Evolutionary conservation across 345 rosid genomes (phyloP).

Genomic region (Atalantia buxifolia): DNA sequence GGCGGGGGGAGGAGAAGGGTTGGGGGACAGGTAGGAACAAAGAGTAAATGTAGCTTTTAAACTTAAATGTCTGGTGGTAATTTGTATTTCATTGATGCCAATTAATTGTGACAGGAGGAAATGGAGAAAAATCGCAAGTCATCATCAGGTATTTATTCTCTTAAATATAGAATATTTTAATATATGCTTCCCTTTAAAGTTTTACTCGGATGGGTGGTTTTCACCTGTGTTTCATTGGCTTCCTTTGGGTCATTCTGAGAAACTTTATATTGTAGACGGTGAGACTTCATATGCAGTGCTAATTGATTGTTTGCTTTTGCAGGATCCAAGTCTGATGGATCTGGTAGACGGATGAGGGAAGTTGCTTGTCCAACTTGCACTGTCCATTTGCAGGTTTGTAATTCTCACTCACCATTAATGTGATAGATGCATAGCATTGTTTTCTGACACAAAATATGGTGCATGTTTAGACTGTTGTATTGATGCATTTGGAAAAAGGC

Average conservation of each 20-base stretch:
- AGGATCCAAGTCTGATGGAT: conserved; percentile 65
- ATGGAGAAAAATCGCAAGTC: conserved; percentile 85
- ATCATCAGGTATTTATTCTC: conserved; percentile 47
- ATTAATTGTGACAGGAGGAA: conserved; percentile 75
- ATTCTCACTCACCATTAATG: background rate
- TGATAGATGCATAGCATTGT: background rate
- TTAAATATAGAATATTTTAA: too few relatives aligned
- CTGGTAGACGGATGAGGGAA: conserved; percentile 91
- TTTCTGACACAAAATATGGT: background rate
- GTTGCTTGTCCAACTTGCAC: conserved; percentile 99
- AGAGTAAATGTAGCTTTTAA: background rate
- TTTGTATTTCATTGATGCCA: conserved; percentile 2
- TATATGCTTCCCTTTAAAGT: background rate
- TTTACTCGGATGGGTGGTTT: background rate
- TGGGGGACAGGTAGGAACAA: background rate
- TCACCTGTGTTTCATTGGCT: background rate
- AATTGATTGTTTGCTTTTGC: conserved; percentile 10
- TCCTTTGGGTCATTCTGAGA: background rate
- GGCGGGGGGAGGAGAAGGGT: too few relatives aligned
- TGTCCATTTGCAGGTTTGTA: conserved; percentile 86
- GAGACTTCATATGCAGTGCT: background rate
- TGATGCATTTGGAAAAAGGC: background rate
- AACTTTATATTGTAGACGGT: background rate
- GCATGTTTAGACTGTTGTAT: background rate
- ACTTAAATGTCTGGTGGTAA: background rate